These are phyloP conservation scores for Calonectria hawksworthii DNA, from an alignment of 2,329 filamentous ascomycete species.

Conservation along the genomic window DNA sequence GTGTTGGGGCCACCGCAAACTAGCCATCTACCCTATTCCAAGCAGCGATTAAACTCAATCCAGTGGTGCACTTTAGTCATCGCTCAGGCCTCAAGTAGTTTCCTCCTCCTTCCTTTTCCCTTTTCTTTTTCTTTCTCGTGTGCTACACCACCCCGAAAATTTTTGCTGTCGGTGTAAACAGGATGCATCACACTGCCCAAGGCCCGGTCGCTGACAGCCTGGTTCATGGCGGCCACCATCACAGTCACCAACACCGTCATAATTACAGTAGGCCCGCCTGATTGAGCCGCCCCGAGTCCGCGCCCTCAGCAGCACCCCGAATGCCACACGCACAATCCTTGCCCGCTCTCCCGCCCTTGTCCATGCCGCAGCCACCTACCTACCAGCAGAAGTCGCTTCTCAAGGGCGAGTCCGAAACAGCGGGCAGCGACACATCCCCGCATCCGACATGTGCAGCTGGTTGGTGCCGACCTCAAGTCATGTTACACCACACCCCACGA, in stretches of 20 bases:
- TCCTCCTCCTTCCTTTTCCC: neutral
- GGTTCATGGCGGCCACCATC: neutral
- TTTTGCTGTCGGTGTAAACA: neutral
- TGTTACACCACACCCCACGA: slow-evolving; percentile 18
- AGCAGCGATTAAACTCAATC: slow-evolving; percentile 8
- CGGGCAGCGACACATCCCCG: slow-evolving; percentile 8
- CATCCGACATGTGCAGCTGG: slow-evolving; percentile 10
- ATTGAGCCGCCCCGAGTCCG: neutral
- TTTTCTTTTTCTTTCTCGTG: neutral
- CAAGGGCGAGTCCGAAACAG: neutral
- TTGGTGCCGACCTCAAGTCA: neutral
- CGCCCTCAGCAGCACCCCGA: neutral
- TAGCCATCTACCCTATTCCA: neutral
- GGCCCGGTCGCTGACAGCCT: neutral
- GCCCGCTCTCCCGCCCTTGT: neutral
- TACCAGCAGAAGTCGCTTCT: neutral
- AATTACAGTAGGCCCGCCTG: neutral
- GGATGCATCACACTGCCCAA: neutral
- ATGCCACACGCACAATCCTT: neutral
- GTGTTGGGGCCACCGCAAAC: slow-evolving; percentile 3
- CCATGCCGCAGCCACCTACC: neutral
- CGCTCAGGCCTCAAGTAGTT: neutral
- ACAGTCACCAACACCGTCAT: neutral
- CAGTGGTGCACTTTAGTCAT: neutral
- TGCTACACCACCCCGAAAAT: neutral